Evolutionary conservation across 768 basidiomycete species (phyloP), one percentile per base, ranked within the genome.

Genomic region (Boletellus sp.): DNA sequence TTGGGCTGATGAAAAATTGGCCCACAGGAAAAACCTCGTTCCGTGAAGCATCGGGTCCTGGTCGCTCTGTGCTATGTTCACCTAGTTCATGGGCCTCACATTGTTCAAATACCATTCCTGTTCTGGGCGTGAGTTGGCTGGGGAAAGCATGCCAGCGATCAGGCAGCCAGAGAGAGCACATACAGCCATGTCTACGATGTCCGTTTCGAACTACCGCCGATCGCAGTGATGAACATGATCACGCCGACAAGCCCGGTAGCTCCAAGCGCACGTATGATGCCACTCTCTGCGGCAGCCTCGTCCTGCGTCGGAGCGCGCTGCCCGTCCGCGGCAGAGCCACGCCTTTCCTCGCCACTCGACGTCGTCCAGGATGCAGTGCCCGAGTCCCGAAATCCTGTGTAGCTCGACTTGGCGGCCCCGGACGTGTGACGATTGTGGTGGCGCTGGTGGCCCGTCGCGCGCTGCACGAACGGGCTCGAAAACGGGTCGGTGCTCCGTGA

Each of bases 241-340:
- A 68, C 20, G 10, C 56, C 53, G 17, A 68, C 47, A 3, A 66
- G 54, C 3, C 61, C 64, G 11, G 66, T 56, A n/a, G 64, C 66
- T 0, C 58, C 64, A 16, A 66, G 59, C 10, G 57, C 61, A 9
- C 64, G 64, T 44, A 63, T 40, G 13, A 55, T 6, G 12, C 52
- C 53, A 20, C 66, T 66, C 53, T 68, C 52, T n/a, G 53, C 54
- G 13, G 64, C 53, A 42, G 45, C 61, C 7, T 55, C 55, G 31
- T 66, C 66, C 11, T 47, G 56, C 3, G 59, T 55, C 17, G 66
- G 50, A 42, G 28, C 28, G 7, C 28, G 28, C 28, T 38, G 53
- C 9, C 22, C 42, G 2, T 48, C 33, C 4, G 48, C 23, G 38
- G 48, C 19, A 8, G 55, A 36, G 7, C 40, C 3, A 36, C 35